These are phyloP conservation scores for Malus sylvestris DNA, from an alignment of 306 rosid genomes.

Conservation along the genomic window DNA sequence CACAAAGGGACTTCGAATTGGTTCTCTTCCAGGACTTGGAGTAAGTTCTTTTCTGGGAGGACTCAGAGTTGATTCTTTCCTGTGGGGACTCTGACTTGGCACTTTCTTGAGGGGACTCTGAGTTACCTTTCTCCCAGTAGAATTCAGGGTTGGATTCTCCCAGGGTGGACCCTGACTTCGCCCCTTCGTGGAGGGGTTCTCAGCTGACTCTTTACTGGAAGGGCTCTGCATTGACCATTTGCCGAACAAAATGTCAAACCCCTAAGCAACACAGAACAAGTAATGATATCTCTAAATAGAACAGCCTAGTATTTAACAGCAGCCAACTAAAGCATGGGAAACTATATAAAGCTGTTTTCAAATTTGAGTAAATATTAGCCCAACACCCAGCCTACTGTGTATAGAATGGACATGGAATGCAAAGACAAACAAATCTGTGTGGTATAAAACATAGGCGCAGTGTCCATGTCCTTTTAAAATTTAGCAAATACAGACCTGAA, in stretches of 20 bases:
- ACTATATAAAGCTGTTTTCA: slow-evolving; percentile 1
- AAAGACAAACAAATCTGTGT: background rate
- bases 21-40: slow-evolving; percentile 27
- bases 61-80: slow-evolving; percentile 24
- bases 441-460: background rate
- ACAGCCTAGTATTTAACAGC: background rate
- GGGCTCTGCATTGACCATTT: slow-evolving; percentile 23
- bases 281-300: background rate
- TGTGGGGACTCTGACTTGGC: slow-evolving; percentile 21
- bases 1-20: slow-evolving; percentile 8
- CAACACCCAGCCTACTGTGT: background rate
- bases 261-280: background rate
- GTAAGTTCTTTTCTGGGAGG: slow-evolving; percentile 17
- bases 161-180: slow-evolving; percentile 13
- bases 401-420: background rate
- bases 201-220: slow-evolving; percentile 8
- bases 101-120: background rate
- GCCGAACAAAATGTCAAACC: slow-evolving; percentile 26
- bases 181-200: slow-evolving; percentile 23
- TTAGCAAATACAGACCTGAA: background rate
- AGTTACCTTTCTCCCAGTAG: background rate
- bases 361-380: background rate
- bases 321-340: background rate
- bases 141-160: slow-evolving; percentile 11
- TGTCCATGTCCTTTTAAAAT: background rate